Evolutionary conservation across 163 green algal genomes (phyloP).

Genomic region (Chloromonas sp.): DNA sequence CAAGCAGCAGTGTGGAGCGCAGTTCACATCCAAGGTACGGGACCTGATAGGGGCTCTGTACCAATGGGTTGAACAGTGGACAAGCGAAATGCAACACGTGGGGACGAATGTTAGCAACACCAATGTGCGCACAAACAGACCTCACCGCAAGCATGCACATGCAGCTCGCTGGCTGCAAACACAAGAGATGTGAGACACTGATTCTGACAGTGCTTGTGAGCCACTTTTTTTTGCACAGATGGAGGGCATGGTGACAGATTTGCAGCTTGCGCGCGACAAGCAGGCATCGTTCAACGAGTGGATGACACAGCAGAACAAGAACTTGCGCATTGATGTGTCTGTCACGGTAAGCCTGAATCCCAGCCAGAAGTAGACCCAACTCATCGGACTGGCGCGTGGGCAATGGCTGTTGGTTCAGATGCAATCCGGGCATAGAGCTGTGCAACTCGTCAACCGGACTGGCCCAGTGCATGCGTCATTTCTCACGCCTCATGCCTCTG

Average conservation of each 20-base stretch:
- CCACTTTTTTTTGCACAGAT: slow-evolving; percentile 57
- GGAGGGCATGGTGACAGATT: slow-evolving; percentile 98
- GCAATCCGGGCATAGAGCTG: background rate
- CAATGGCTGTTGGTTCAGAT: background rate
- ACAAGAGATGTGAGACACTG: no score
- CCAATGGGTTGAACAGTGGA: no score
- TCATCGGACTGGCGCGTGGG: background rate
- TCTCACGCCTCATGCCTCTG: no score
- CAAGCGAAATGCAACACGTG: no score
- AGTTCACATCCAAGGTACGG: slow-evolving; percentile 91
- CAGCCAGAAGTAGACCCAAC: background rate
- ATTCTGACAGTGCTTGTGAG: no score
- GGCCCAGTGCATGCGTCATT: no score
- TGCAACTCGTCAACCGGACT: no score
- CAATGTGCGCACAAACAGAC: no score
- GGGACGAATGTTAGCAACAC: no score
- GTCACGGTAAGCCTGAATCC: slow-evolving; percentile 7
- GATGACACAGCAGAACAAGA: slow-evolving; percentile 24
- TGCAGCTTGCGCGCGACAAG: slow-evolving; percentile 91
- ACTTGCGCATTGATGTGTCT: slow-evolving; percentile 17
- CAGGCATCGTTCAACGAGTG: slow-evolving; percentile 83
- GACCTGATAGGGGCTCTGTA: background rate
- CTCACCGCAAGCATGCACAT: no score
- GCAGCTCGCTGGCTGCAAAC: no score
- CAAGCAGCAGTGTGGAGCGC: slow-evolving; percentile 97